These are phyloP conservation scores for Aegilops sharonensis DNA, from an alignment of 176 grass and related monocot species.

Conservation along the genomic window DNA sequence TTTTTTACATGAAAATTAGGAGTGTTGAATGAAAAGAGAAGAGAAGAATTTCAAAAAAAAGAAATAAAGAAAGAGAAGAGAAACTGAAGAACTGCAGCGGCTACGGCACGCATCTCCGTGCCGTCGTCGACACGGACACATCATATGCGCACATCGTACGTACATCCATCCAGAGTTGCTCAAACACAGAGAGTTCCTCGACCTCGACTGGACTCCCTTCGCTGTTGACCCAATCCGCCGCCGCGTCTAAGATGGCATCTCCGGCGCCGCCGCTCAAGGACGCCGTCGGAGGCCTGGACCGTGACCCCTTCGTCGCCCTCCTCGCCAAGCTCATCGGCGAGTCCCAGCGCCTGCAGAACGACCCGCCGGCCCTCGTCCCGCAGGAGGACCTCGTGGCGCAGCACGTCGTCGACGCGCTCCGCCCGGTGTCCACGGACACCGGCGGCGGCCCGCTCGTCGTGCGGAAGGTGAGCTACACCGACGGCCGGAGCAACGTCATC, in stretches of 20 bases:
- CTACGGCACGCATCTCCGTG: not conserved
- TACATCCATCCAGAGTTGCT: not conserved
- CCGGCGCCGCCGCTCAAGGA: conserved; percentile 45
- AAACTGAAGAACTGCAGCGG: not conserved
- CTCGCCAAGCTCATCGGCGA: conserved; percentile 84
- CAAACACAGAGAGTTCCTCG: not conserved
- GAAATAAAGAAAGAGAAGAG: not conserved
- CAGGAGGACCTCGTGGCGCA: conserved; percentile 81
- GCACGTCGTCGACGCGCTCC: conserved; percentile 75
- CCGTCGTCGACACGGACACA: not conserved
- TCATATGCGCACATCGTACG: not conserved
- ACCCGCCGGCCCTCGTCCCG: conserved; percentile 63
- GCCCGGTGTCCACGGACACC: conserved; percentile 55
- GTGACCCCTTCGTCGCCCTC: conserved; percentile 63
- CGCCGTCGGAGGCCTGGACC: conserved; percentile 59
- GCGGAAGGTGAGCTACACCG: conserved; percentile 49
- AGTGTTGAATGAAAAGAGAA: not conserved
- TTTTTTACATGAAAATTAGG: too few species aligned
- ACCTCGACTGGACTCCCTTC: not conserved
- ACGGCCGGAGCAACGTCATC: conserved; percentile 84
- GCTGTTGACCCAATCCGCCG: not conserved
- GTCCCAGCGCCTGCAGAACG: conserved; percentile 78
- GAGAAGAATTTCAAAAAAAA: too few species aligned
- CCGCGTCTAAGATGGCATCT: conserved; percentile 50
- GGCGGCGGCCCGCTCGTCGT: conserved; percentile 76